Evolutionary conservation across 768 basidiomycete species (phyloP).

Genomic region (Pisolithus tinctorius): DNA sequence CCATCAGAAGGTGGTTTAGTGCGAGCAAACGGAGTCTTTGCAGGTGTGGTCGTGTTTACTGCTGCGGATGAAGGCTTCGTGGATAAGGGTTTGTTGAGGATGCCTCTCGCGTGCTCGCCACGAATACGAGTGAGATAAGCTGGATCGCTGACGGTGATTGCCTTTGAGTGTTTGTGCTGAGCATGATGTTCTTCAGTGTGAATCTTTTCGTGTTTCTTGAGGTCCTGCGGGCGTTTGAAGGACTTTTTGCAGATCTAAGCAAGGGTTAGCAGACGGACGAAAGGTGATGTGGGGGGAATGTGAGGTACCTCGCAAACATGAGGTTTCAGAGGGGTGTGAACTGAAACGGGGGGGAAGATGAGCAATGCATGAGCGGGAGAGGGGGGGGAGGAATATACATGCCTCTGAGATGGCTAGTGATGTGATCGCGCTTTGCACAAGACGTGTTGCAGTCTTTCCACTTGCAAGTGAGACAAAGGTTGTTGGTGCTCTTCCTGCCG

Average conservation of each 20-base stretch:
- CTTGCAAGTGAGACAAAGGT: constrained; percentile 91
- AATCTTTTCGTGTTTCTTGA: constrained; percentile 99
- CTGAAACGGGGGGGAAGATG: constrained; percentile 31
- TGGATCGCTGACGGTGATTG: constrained; percentile 82
- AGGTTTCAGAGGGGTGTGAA: constrained; percentile 95
- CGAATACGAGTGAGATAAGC: constrained; percentile 60
- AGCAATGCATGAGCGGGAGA: background rate
- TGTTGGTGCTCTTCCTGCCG: constrained; percentile 92
- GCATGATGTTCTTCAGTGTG: constrained; percentile 97
- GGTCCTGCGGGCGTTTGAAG: constrained; percentile 98
- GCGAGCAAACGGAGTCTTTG: constrained; percentile 33
- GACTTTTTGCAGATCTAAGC: constrained; percentile 84
- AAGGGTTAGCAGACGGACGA: constrained; percentile 6
- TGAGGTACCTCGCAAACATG: constrained; percentile 74
- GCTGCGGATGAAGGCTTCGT: constrained; percentile 23
- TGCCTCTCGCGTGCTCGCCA: constrained; percentile 33
- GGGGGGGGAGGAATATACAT: constrained; percentile 3
- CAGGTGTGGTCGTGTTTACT: constrained; percentile 21
- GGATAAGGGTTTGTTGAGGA: constrained; percentile 19
- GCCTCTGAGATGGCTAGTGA: constrained; percentile 97
- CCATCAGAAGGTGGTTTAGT: constrained; percentile 49
- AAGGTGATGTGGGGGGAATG: background rate
- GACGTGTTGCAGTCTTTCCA: constrained; percentile 93
- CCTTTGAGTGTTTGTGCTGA: constrained; percentile 96
- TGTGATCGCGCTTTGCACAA: constrained; percentile 97